These are phyloP conservation scores for Scedosporium boydii DNA, from an alignment of 2,329 filamentous ascomycete species.

Conservation along the genomic window DNA sequence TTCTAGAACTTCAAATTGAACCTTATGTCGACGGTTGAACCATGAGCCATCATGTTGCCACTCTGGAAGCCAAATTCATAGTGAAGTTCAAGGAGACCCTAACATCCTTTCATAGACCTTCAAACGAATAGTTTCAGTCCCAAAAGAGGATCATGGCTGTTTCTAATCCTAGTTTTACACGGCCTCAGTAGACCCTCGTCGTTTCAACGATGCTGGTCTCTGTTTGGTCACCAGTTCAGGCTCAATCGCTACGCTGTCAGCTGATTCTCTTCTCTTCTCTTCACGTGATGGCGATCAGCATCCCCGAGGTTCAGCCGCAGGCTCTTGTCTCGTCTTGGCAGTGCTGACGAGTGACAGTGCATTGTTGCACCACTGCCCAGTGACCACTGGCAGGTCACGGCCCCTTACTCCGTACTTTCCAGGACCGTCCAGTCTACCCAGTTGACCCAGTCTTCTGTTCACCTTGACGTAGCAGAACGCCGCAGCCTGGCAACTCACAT, in stretches of 20 bases:
- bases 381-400: neutral
- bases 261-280: neutral
- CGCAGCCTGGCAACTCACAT: slow-evolving; percentile 1
- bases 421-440: neutral
- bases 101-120: too few relatives aligned
- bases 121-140: too few relatives aligned
- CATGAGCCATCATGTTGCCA: too few relatives aligned
- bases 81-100: too few relatives aligned
- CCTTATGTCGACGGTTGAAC: too few relatives aligned
- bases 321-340: slow-evolving; percentile 6
- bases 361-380: neutral
- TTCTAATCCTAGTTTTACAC: too few relatives aligned
- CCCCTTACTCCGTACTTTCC: slow-evolving; percentile 1
- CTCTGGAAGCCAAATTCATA: too few relatives aligned
- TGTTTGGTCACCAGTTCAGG: neutral
- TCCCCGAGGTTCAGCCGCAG: slow-evolving; percentile 5
- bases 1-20: too few relatives aligned
- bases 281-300: neutral
- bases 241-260: neutral
- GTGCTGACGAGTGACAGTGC: slow-evolving; percentile 5
- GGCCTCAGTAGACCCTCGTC: too few relatives aligned
- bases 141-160: too few relatives aligned
- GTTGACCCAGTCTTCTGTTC: neutral
- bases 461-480: neutral
- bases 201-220: neutral